Evolutionary conservation across 148 eudicot genomes (phyloP).

Genomic region (Silene latifolia): DNA sequence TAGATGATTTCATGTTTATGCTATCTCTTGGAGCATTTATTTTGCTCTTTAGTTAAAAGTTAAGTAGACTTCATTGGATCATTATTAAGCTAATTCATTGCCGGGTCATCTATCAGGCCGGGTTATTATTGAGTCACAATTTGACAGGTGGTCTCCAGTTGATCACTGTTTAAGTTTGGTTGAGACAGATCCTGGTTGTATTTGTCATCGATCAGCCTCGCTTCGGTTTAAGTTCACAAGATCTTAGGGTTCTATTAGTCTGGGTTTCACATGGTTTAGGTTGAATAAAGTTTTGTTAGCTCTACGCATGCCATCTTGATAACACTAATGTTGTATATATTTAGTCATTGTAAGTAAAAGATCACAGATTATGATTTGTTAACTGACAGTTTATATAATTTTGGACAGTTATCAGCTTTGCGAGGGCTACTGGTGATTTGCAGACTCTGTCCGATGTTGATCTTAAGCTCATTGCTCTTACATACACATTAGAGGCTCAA

Average conservation of each 20-base stretch:
- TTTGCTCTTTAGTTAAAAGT: too few relatives aligned
- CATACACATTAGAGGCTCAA: slow-evolving; percentile 86
- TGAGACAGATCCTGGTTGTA: neutral
- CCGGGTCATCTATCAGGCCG: neutral
- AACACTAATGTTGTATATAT: too few relatives aligned
- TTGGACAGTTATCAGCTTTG: slow-evolving; percentile 68
- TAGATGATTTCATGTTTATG: too few relatives aligned
- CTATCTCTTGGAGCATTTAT: too few relatives aligned
- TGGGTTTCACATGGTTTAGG: too few relatives aligned
- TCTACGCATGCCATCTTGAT: too few relatives aligned
- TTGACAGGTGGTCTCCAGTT: neutral
- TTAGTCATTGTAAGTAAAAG: too few relatives aligned
- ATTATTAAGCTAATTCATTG: neutral
- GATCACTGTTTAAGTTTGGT: neutral
- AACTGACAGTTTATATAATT: neutral
- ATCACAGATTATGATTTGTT: too few relatives aligned
- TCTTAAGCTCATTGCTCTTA: slow-evolving; percentile 90
- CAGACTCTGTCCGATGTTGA: slow-evolving; percentile 97
- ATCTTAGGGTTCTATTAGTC: too few relatives aligned
- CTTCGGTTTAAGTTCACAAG: too few relatives aligned
- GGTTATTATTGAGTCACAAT: neutral
- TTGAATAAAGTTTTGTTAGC: too few relatives aligned
- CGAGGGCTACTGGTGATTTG: slow-evolving; percentile 92
- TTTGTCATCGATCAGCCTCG: neutral
- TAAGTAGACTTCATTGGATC: neutral